Percentiles rank a stretch among this genome's conserved stretches.
Evolutionary conservation across 805 yeast genomes (phyloP).

Genomic region (Hyphopichia homilentoma): DNA sequence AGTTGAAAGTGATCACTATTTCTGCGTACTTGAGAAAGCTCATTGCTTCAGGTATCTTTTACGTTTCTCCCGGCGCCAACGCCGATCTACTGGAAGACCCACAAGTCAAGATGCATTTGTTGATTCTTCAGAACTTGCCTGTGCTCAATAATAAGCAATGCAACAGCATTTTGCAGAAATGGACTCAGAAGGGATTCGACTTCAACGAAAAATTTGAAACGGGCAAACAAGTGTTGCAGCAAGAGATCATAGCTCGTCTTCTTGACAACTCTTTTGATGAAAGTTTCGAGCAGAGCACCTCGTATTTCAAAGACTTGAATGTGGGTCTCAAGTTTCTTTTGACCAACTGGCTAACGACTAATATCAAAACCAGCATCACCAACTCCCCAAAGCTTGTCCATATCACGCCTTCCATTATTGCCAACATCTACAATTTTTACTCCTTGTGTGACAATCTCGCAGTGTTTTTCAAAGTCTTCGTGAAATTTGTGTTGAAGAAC

Average conservation of each 20-base stretch:
- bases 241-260: constrained; percentile 29
- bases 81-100: too few relatives aligned
- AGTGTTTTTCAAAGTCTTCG: constrained; percentile 34
- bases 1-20: constrained; percentile 47
- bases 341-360: constrained; percentile 47
- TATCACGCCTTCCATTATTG: constrained; percentile 25
- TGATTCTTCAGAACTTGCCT: constrained; percentile 57
- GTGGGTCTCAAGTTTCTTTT: constrained; percentile 43
- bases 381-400: constrained; percentile 35
- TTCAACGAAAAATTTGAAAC: constrained; percentile 35
- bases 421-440: constrained; percentile 31
- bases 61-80: constrained; percentile 49
- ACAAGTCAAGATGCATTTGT: constrained; percentile 43
- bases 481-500: constrained; percentile 32
- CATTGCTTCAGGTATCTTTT: constrained; percentile 83
- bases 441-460: constrained; percentile 37
- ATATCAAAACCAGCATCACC: constrained; percentile 32
- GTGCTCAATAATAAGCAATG: constrained; percentile 52
- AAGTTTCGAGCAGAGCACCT: constrained; percentile 9
- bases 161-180: constrained; percentile 50
- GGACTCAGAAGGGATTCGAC: constrained; percentile 31
- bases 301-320: constrained; percentile 19
- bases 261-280: constrained; percentile 16
- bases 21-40: constrained; percentile 73
- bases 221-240: constrained; percentile 29